These are phyloP conservation scores for Petrea volubilis DNA, from an alignment of 257 asterid species.

Conservation along the genomic window DNA sequence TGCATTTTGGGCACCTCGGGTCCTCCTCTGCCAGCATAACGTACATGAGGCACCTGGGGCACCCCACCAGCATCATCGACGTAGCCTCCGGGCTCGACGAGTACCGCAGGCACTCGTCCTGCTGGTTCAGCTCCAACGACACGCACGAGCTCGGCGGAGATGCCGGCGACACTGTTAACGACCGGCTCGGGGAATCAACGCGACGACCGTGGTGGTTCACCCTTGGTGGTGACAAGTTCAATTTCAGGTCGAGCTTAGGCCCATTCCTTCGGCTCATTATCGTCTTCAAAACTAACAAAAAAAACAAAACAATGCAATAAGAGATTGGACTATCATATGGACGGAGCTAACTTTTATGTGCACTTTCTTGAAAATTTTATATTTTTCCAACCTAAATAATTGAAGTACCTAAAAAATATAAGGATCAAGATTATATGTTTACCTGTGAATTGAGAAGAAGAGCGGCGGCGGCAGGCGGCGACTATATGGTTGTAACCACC, in stretches of 20 bases:
- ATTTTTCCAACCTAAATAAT: no score
- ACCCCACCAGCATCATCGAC: conserved; percentile 72
- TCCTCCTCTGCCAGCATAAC: conserved; percentile 85
- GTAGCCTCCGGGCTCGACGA: conserved; percentile 58
- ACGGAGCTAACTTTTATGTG: no score
- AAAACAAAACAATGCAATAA: no score
- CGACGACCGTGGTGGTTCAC: conserved; percentile 17
- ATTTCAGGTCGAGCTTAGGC: conserved; percentile 47
- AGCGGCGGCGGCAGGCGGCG: not conserved
- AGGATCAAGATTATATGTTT: not conserved
- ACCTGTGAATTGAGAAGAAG: not conserved
- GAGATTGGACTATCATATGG: no score
- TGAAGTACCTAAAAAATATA: no score
- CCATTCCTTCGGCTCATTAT: conserved; percentile 43
- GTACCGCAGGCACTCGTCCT: conserved; percentile 42
- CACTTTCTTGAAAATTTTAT: no score
- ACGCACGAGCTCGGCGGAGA: conserved; percentile 59
- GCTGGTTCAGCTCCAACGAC: conserved; percentile 67
- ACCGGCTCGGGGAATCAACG: conserved; percentile 43
- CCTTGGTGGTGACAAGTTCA: conserved; percentile 61
- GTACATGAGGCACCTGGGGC: conserved; percentile 93
- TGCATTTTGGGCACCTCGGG: conserved; percentile 91
- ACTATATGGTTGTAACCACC: not conserved
- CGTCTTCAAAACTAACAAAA: no score
- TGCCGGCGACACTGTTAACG: conserved; percentile 36